These are phyloP conservation scores for Picea sitchensis DNA, from an alignment of 75 land plant genomes.

Conservation along the genomic window DNA sequence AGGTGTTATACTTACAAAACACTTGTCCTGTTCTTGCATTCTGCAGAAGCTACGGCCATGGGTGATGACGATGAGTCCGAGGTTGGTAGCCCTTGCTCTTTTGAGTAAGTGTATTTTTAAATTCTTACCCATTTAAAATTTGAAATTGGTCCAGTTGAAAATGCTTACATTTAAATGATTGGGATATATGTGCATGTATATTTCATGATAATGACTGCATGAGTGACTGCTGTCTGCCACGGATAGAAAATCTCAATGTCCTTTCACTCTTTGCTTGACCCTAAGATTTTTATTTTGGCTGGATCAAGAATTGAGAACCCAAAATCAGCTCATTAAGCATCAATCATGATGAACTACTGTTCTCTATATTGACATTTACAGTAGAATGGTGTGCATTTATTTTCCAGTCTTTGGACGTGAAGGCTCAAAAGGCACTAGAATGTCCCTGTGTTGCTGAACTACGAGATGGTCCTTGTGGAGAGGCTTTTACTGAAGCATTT, in stretches of 20 bases:
- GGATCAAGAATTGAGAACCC: no score
- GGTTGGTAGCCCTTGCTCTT: conserved; percentile 4
- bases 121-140: not conserved
- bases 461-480: conserved; percentile 87
- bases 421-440: conserved; percentile 75
- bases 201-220: not conserved
- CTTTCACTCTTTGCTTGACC: not conserved
- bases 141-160: not conserved
- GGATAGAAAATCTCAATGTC: not conserved
- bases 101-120: conserved; percentile 6
- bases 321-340: not conserved
- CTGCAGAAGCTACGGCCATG: conserved; percentile 7
- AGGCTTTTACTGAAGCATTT: conserved; percentile 81
- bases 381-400: not conserved
- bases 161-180: not conserved
- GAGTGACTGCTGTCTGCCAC: not conserved
- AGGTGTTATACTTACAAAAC: no score
- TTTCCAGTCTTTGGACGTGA: conserved; percentile 52
- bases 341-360: not conserved
- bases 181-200: not conserved
- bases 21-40: not conserved
- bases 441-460: conserved; percentile 93
- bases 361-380: not conserved
- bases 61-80: not conserved
- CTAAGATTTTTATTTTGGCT: not conserved